Conservation (phyloP, 2,329 filamentous ascomycete species). For the Trichoderma sp. region DNA sequence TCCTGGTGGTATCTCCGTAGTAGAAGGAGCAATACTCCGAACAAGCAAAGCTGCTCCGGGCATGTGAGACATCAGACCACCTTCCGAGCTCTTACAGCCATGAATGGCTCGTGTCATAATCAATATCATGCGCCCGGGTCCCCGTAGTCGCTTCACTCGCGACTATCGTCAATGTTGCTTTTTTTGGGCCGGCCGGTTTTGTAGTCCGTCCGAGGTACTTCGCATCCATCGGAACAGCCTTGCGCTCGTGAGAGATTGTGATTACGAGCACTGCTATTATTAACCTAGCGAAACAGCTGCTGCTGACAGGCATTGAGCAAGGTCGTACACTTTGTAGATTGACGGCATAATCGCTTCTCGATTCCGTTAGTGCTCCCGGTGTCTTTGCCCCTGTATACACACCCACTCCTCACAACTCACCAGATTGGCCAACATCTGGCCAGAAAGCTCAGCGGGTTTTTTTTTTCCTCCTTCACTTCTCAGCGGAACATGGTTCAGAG, state of each 20-base stretch:
- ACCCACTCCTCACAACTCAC: background rate
- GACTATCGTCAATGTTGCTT: background rate
- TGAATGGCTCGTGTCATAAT: background rate
- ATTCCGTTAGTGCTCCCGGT: background rate
- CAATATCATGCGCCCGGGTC: background rate
- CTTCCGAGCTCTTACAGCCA: background rate
- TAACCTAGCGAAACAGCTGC: background rate
- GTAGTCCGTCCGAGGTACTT: background rate
- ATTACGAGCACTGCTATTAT: background rate
- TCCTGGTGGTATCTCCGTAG: background rate
- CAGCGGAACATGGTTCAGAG: constrained; percentile 10
- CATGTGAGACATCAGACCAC: constrained; percentile 17
- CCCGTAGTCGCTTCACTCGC: background rate
- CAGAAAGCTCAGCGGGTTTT: background rate
- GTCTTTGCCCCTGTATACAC: background rate
- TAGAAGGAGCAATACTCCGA: background rate
- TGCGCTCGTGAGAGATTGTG: background rate
- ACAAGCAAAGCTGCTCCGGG: background rate
- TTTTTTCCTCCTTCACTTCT: background rate
- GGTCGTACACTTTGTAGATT: background rate
- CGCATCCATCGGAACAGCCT: background rate
- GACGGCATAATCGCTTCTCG: background rate
- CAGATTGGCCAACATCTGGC: background rate
- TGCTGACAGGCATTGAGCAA: background rate
- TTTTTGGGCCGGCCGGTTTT: background rate